Conservation (phyloP, 805 yeast genomes). For the Wickerhamiella allomyrinae region DNA sequence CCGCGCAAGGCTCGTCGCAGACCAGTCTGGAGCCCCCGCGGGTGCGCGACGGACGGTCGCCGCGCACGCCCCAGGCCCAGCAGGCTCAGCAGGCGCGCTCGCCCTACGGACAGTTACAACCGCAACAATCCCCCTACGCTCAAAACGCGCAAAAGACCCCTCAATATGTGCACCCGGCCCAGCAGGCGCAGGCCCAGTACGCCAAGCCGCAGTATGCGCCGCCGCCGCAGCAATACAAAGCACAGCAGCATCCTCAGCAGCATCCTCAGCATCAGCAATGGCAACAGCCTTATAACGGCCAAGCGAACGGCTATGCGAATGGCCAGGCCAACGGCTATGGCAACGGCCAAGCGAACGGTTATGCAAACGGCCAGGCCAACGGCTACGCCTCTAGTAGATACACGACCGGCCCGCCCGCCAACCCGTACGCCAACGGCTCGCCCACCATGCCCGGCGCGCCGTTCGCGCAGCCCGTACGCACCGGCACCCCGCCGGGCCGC, state of each 20-base stretch:
- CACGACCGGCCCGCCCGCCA: too few relatives aligned
- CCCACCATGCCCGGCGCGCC: neutral
- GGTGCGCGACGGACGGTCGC: neutral
- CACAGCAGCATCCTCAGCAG: neutral
- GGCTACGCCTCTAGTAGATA: neutral
- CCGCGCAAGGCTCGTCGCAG: neutral
- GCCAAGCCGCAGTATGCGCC: constrained; percentile 1
- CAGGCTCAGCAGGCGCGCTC: neutral
- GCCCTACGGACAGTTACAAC: neutral
- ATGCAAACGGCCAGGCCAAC: too few relatives aligned
- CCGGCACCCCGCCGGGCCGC: neutral
- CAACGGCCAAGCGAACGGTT: neutral
- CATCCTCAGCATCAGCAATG: neutral
- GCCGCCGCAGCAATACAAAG: neutral
- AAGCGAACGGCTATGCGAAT: neutral
- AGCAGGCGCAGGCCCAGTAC: neutral
- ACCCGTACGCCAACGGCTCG: neutral
- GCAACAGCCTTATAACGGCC: neutral
- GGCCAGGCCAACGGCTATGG: neutral
- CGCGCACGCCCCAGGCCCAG: neutral
- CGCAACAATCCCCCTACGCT: neutral
- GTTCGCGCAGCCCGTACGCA: neutral
- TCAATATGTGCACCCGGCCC: neutral
- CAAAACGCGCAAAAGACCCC: neutral
- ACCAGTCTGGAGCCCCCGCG: neutral